Evolutionary conservation across 441 rosid genomes (phyloP).

Genomic region (Heliophila coronopifolia): DNA sequence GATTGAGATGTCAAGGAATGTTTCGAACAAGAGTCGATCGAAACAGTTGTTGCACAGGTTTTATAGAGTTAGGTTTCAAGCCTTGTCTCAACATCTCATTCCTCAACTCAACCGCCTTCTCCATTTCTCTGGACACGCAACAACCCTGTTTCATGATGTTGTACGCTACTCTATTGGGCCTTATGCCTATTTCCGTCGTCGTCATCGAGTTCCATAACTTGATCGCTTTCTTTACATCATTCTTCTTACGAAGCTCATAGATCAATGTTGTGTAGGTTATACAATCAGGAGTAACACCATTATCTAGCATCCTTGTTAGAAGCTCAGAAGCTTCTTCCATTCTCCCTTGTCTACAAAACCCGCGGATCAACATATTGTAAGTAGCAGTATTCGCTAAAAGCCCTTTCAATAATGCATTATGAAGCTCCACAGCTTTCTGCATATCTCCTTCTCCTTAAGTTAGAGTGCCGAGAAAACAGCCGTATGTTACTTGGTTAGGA

Average conservation of each 20-base stretch:
- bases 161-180: constrained; percentile 67
- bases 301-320: constrained; percentile 47
- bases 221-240: constrained; percentile 49
- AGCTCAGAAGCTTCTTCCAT: constrained; percentile 54
- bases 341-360: constrained; percentile 69
- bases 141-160: constrained; percentile 60
- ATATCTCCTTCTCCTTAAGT: constrained; percentile 55
- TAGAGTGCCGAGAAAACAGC: constrained; percentile 69
- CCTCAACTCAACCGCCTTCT: constrained; percentile 54
- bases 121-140: constrained; percentile 50
- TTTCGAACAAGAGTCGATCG: neutral
- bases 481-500: constrained; percentile 73
- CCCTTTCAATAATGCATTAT: constrained; percentile 54
- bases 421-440: constrained; percentile 66
- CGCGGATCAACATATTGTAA: constrained; percentile 66
- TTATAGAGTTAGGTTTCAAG: constrained; percentile 33
- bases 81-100: constrained; percentile 70
- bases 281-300: constrained; percentile 62
- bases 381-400: constrained; percentile 59
- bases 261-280: constrained; percentile 79
- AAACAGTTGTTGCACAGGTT: neutral
- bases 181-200: constrained; percentile 53
- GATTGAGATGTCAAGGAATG: neutral
- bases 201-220: constrained; percentile 64
- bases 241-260: constrained; percentile 50